Percentiles rank a stretch among this genome's conserved stretches.
phyloP scores from a whole-genome alignment of 495 filamentous ascomycete species.

The Apodospora peruviana region DNA sequence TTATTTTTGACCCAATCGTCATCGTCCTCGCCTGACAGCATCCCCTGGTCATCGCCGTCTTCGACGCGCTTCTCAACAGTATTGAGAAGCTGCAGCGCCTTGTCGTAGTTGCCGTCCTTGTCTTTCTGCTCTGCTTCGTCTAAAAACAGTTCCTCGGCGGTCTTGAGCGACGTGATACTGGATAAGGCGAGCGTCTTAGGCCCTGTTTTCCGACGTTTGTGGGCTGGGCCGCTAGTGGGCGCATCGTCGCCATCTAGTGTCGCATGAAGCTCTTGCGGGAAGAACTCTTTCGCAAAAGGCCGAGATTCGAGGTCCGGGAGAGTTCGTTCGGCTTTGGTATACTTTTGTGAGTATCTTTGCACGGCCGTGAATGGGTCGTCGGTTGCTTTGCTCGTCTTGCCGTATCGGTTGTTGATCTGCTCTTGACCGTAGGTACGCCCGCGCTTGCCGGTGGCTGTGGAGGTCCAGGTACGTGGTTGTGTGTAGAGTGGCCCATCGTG shows the following conservation, averaged over 20 bases:
- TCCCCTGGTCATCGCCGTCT: slow-evolving; percentile 30
- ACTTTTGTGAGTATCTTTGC: slow-evolving; percentile 45
- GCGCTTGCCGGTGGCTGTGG: slow-evolving; percentile 14
- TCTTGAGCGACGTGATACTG: slow-evolving; percentile 25
- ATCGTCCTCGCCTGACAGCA: slow-evolving; percentile 34
- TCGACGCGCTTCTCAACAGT: slow-evolving; percentile 34
- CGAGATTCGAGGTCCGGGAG: slow-evolving; percentile 42
- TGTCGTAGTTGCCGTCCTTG: slow-evolving; percentile 18
- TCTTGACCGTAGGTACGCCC: slow-evolving; percentile 39
- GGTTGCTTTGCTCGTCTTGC: slow-evolving; percentile 38
- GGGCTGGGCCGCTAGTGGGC: slow-evolving; percentile 4
- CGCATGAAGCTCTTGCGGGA: slow-evolving; percentile 46
- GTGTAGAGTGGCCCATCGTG: slow-evolving; percentile 48
- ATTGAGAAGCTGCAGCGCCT: slow-evolving; percentile 30
- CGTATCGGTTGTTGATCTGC: slow-evolving; percentile 46
- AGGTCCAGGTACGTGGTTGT: slow-evolving; percentile 23
- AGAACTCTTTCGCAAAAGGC: slow-evolving; percentile 42
- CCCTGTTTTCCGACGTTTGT: slow-evolving; percentile 22
- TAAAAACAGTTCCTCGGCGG: slow-evolving; percentile 28
- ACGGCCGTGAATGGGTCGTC: slow-evolving; percentile 47
- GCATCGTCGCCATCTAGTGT: slow-evolving; percentile 43
- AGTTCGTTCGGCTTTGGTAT: slow-evolving; percentile 34
- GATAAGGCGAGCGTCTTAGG: slow-evolving; percentile 26
- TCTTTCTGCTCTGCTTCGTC: slow-evolving; percentile 8
- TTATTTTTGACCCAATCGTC: slow-evolving; percentile 37